phyloP scores from a whole-genome alignment of 2,329 filamentous ascomycete genomes.

The Helminthosporium solani region DNA sequence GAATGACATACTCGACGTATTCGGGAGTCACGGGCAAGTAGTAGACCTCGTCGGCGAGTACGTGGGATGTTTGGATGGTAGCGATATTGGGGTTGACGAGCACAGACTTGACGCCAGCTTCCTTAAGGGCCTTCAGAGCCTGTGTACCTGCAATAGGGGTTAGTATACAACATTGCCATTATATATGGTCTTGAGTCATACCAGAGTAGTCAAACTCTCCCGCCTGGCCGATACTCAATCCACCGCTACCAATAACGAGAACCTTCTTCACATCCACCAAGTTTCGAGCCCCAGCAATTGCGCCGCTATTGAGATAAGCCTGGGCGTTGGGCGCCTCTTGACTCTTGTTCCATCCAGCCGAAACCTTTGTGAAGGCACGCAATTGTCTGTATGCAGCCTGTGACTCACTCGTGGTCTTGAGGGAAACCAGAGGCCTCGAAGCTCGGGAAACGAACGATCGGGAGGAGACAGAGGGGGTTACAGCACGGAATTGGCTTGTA shows the following conservation, averaged over 20 bases:
- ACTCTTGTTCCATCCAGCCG: constrained; percentile 43
- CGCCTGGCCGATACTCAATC: constrained; percentile 93
- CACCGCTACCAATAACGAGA: constrained; percentile 91
- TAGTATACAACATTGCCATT: constrained; percentile 12
- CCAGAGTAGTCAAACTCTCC: constrained; percentile 99
- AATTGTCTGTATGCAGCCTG: constrained; percentile 35
- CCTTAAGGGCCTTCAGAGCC: constrained; percentile 94
- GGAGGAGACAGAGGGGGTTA: constrained; percentile 29
- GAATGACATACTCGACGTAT: constrained; percentile 97
- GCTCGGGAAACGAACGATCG: constrained; percentile 37
- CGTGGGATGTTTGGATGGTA: constrained; percentile 96
- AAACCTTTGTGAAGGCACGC: constrained; percentile 41
- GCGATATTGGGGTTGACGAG: constrained; percentile 98
- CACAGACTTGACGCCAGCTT: constrained; percentile 86
- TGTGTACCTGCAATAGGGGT: constrained; percentile 68
- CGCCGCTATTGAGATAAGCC: constrained; percentile 86
- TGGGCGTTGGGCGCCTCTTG: constrained; percentile 77
- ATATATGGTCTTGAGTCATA: constrained; percentile 43
- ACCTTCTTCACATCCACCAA: constrained; percentile 94
- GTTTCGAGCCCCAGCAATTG: constrained; percentile 72
- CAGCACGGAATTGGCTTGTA: constrained; percentile 34
- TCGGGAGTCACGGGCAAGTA: constrained; percentile 96
- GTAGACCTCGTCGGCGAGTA: constrained; percentile 95
- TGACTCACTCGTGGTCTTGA: constrained; percentile 35
- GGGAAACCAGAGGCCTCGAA: constrained; percentile 32